These are phyloP conservation scores for Pseudocercospora fijiensis DNA, from an alignment of 2,329 filamentous ascomycete species.

Conservation along the genomic window DNA sequence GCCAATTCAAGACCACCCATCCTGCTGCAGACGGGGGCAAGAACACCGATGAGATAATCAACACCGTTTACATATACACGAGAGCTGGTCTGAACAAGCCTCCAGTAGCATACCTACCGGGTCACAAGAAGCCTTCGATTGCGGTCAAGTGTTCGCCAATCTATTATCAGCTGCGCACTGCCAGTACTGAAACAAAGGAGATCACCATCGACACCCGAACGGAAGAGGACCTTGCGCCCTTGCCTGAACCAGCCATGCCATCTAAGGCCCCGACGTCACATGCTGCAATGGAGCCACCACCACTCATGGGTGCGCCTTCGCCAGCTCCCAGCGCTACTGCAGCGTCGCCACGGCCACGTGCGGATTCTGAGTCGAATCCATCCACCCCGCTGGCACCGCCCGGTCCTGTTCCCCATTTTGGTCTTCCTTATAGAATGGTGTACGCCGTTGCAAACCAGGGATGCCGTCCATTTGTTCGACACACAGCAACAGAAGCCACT, in stretches of 20 bases:
- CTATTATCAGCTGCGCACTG: constrained; percentile 76
- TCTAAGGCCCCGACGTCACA: constrained; percentile 57
- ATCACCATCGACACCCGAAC: constrained; percentile 92
- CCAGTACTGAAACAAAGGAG: constrained; percentile 68
- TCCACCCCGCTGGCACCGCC: constrained; percentile 52
- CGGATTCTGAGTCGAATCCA: constrained; percentile 54
- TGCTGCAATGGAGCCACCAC: constrained; percentile 80
- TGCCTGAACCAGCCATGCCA: constrained; percentile 75
- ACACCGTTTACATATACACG: constrained; percentile 98
- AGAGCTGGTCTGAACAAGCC: constrained; percentile 95
- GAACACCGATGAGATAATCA: constrained; percentile 79
- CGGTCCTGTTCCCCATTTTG: constrained; percentile 65
- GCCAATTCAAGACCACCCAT: constrained; percentile 85
- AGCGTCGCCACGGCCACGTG: constrained; percentile 50
- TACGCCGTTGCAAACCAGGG: constrained; percentile 95
- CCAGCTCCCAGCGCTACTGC: constrained; percentile 51
- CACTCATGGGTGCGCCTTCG: constrained; percentile 57
- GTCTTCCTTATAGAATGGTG: constrained; percentile 86
- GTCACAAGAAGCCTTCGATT: constrained; percentile 96
- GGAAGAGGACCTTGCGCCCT: constrained; percentile 76
- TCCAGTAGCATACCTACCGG: constrained; percentile 88
- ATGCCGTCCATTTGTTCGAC: constrained; percentile 91
- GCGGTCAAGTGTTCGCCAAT: constrained; percentile 92
- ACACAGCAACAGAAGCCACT: constrained; percentile 94
- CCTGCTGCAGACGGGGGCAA: constrained; percentile 68